Evolutionary conservation across 352 stramenopile genomes (phyloP).

Genomic region (Blastocystis sp.): DNA sequence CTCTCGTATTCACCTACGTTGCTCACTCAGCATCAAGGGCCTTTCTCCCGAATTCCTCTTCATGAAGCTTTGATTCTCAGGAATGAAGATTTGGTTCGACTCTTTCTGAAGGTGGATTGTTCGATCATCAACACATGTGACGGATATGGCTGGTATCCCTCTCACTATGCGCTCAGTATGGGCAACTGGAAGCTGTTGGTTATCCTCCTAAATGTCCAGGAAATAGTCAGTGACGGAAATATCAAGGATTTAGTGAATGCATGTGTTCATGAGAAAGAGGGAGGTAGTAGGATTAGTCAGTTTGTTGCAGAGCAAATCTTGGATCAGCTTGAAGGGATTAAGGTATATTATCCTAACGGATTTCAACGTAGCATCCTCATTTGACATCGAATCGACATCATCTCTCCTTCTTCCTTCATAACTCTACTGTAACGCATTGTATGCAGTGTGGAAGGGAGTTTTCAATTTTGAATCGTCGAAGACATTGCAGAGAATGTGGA

Average conservation of each 20-base stretch:
- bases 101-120: not conserved
- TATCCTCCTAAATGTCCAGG: conserved; percentile 4
- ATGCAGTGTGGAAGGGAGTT: conserved; percentile 45
- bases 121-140: conserved; percentile 1
- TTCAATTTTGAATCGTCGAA: conserved; percentile 3
- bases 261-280: not conserved
- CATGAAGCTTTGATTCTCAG: not conserved
- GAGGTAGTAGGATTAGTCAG: not conserved
- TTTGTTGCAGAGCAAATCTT: not conserved
- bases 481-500: conserved; percentile 26
- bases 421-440: conserved; percentile 1
- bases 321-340: conserved; percentile 4
- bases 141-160: conserved; percentile 12
- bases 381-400: conserved; percentile 24
- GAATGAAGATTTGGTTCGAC: not conserved
- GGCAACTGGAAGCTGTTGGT: conserved; percentile 24
- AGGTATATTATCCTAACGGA: not conserved
- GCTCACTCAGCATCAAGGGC: not conserved
- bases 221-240: not conserved
- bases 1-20: not conserved
- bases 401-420: conserved; percentile 40
- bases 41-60: not conserved
- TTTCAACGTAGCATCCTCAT: not conserved
- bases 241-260: not conserved
- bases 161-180: conserved; percentile 15